These are phyloP conservation scores for Leucosporidium scottii DNA, from an alignment of 768 basidiomycete genomes.

Conservation along the genomic window DNA sequence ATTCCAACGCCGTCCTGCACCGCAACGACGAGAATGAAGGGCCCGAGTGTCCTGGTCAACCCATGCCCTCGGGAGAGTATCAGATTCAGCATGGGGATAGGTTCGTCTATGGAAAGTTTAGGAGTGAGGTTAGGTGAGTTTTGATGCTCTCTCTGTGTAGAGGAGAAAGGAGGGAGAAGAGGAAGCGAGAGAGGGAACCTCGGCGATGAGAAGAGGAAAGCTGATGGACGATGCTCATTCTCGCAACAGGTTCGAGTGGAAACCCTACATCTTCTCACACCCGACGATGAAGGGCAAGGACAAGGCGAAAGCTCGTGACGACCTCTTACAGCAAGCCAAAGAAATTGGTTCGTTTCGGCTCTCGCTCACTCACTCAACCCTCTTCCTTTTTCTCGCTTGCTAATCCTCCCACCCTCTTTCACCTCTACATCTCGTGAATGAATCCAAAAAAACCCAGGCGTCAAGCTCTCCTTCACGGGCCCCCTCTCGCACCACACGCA, in stretches of 20 bases:
- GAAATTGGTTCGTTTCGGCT: background rate
- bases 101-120: background rate
- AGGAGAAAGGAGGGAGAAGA: background rate
- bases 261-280: slow-evolving; percentile 12
- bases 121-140: slow-evolving; percentile 1
- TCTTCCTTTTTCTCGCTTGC: slow-evolving; percentile 1
- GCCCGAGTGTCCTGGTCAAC: background rate
- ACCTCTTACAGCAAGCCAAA: background rate
- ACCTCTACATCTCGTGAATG: no score
- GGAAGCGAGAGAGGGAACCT: background rate
- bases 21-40: background rate
- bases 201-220: background rate
- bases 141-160: background rate
- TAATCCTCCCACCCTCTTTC: background rate
- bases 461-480: slow-evolving; percentile 16
- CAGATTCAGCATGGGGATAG: slow-evolving; percentile 9
- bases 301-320: background rate
- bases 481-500: slow-evolving; percentile 17
- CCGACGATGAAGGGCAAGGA: background rate
- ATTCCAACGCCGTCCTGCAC: background rate
- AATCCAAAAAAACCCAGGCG: no score
- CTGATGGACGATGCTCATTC: background rate
- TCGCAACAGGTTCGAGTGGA: slow-evolving; percentile 21
- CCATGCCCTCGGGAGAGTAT: background rate
- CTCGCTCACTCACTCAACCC: background rate